Base-by-base conservation (phyloP, 2,329 filamentous ascomycete species). In the Blumeriella jaapii region DNA sequence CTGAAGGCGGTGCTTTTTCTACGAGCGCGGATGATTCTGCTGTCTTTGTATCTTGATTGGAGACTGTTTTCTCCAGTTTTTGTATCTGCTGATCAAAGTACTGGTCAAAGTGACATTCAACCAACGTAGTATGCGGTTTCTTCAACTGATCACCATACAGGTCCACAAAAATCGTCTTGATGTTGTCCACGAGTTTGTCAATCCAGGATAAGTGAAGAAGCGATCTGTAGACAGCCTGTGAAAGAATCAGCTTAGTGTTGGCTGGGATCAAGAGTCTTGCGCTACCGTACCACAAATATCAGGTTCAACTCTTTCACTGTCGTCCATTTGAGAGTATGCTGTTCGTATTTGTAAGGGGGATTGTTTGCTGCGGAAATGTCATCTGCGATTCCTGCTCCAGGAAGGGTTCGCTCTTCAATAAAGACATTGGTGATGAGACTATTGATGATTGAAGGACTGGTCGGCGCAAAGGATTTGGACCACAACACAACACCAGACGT, bases 401-500 rank as follows among this genome's bases (percentile, higher is more conserved):
- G 60, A 39, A 75, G 69, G 41, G 73, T 71, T 59, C 83, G 87
- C 65, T 95, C 89, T 62, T 98, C 91, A 55, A 98, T 95, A 58
- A 98, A 95, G 55, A 95, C 84, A 61, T 96, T 86, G 58, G 79
- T 78, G 61, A 98, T 95, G 59, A 98, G 79, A 65, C 75, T 82
- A 67, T 98, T 95, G 66, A 98, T 78, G 46, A 95, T 69, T 50
- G 81, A 77, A 27, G 82, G 73, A 56, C 77, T 86, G 55, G 93
- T 76, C 2, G 80, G 71, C 36, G 79, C 76, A 58, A 89, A 94
- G 16, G 77, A 80, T 57, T 82, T 80, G 42, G 89, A 95, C 91
- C 91, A 98, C 36, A 98, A 74, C 39, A 98, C 91, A 44, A 98
- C 87, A 38, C 91, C 91, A 3, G 87, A 93, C 23, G 89, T 93